phyloP scores from a whole-genome alignment of 768 basidiomycete genomes.

The Gyrodon lividus region DNA sequence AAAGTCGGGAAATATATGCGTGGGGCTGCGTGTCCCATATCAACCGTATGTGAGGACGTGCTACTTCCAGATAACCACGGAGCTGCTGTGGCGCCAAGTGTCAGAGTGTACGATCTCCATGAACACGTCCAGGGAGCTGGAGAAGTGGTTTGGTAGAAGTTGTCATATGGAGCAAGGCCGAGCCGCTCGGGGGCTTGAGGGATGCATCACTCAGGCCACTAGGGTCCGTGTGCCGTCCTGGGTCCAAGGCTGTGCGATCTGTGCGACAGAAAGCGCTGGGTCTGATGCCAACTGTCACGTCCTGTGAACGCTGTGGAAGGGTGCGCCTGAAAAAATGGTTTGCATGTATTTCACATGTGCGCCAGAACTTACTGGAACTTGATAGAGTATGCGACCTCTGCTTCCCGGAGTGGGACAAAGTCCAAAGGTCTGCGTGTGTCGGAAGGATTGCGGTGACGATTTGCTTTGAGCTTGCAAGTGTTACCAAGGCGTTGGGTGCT shows the following conservation, averaged over 20 bases:
- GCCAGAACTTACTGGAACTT: conserved; percentile 26
- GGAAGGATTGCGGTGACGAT: background rate
- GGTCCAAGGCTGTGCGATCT: background rate
- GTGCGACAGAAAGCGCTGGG: background rate
- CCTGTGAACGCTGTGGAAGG: conserved; percentile 2
- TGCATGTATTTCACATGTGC: background rate
- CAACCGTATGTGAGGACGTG: background rate
- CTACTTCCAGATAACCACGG: background rate
- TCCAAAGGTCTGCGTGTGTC: conserved; percentile 17
- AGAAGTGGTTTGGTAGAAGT: background rate
- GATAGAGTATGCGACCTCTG: conserved; percentile 25
- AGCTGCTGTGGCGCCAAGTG: no score
- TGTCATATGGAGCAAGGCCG: background rate
- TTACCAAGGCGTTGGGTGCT: background rate
- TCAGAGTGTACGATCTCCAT: conserved; percentile 1
- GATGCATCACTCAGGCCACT: background rate
- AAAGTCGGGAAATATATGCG: no score
- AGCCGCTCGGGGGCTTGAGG: background rate
- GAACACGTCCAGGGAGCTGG: background rate
- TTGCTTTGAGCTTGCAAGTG: background rate
- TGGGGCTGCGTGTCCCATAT: no score
- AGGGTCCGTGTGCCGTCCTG: background rate
- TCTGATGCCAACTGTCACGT: background rate
- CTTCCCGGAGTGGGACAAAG: conserved; percentile 27
- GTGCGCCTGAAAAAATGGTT: conserved; percentile 5